Evolutionary conservation across 768 basidiomycete species (phyloP).

Genomic region (Saitozyma podzolica): DNA sequence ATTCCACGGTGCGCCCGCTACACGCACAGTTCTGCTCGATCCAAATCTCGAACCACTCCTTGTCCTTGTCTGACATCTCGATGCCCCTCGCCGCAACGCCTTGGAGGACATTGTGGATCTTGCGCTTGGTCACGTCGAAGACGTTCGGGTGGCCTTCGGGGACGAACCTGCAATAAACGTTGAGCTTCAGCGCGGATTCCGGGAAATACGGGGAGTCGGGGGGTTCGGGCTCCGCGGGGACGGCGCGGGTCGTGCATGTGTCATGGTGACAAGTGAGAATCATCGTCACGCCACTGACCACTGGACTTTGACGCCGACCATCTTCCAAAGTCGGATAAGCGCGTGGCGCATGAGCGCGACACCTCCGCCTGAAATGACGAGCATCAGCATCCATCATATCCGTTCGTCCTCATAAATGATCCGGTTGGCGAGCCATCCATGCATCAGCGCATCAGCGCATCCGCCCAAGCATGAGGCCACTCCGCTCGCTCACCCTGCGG

Average conservation of each 20-base stretch:
- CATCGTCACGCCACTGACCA: constrained; percentile 14
- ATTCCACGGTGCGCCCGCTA: too few relatives aligned
- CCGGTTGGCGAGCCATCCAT: too few relatives aligned
- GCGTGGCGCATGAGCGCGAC: constrained; percentile 98
- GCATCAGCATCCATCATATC: background rate
- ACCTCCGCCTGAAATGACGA: constrained; percentile 62
- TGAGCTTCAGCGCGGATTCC: too few relatives aligned
- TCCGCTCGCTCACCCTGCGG: constrained; percentile 68
- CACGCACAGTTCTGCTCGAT: constrained; percentile 66
- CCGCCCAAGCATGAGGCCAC: background rate
- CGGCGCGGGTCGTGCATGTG: too few relatives aligned
- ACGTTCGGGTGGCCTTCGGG: constrained; percentile 67
- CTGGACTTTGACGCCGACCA: constrained; percentile 42
- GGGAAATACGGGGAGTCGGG: too few relatives aligned
- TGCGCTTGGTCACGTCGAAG: constrained; percentile 73
- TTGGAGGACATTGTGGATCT: constrained; percentile 63
- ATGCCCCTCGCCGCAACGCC: constrained; percentile 79
- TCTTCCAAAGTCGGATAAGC: constrained; percentile 73
- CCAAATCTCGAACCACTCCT: constrained; percentile 70
- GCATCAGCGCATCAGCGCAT: too few relatives aligned
- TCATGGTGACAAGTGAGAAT: too few relatives aligned
- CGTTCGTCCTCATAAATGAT: too few relatives aligned
- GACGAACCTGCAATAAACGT: constrained; percentile 44
- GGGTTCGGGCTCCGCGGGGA: too few relatives aligned
- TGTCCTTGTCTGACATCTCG: constrained; percentile 73